Evolutionary conservation across 257 asterid species (phyloP), one percentile per base, ranked within the genome.

Genomic region (Fraxinus excelsior): DNA sequence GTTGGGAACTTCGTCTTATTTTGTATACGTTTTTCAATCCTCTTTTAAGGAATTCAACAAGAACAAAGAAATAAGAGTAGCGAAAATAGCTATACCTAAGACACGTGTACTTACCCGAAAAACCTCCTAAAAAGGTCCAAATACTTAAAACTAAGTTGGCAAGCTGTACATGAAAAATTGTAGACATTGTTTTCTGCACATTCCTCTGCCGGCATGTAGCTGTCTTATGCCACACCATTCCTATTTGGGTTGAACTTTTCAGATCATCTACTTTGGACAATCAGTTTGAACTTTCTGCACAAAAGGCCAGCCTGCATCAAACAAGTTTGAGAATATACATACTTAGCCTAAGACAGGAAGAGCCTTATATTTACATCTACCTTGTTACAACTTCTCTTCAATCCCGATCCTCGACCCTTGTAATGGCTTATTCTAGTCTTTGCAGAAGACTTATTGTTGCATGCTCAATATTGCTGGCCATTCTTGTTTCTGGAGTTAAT

Each of bases 371-470:
- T 35, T 25, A 38, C 5, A 38, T 38, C 44, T 38, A 38, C 44
- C 44, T 38, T 38, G 13, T 38, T 8, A 32, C 38, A 7, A 44
- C 70, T 11, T 51, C 25, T 60, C n/a, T 35, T 53, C 58, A 68
- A 60, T 51, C 28, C 23, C 26, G 10, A 14, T 38, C 3, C 64
- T 71, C 14, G n/a, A 71, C 76, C 10, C 34, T 8, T 21, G 32
- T 66, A 56, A 81, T 84, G 86, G 82, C 80, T 58, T 79, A 66
- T 26, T 76, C 67, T 14, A 9, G 64, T 53, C 44, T 29, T 23
- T 40, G 49, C 37, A 29, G 46, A 51, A n/a, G 72, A 76, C 79
- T 71, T 25, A 49, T 62, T 23, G 16, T 58, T 21, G 75, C 32
- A 1, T 2, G 75, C 68, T 58, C 74, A 23, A 13, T 78, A n/a